A percentile compares a stretch with the other conserved stretches of the same genome.
Evolutionary conservation across 2,329 filamentous ascomycete species (phyloP).

Genomic region (Fusarium longipes): DNA sequence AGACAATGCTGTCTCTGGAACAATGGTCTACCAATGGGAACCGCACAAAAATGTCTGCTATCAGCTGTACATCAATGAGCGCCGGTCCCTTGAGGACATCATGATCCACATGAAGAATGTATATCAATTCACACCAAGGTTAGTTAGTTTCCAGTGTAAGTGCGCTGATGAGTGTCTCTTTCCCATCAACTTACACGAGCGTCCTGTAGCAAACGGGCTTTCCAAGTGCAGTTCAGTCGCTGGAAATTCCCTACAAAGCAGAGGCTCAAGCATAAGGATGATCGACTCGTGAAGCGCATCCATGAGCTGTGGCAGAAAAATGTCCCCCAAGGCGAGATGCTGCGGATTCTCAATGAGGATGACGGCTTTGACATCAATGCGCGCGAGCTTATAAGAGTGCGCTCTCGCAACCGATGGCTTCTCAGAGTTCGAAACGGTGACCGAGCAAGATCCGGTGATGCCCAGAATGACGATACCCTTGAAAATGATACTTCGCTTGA

Average conservation of each 20-base stretch:
- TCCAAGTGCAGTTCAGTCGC: constrained; percentile 79
- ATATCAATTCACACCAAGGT: constrained; percentile 75
- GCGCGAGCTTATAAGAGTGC: constrained; percentile 75
- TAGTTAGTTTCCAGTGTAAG: constrained; percentile 13
- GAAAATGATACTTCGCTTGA: constrained; percentile 11
- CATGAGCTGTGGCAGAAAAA: constrained; percentile 84
- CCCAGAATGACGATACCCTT: constrained; percentile 18
- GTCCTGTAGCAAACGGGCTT: constrained; percentile 74
- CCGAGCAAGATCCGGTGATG: constrained; percentile 53
- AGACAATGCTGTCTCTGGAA: constrained; percentile 35
- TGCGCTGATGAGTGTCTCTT: not conserved
- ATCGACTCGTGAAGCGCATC: constrained; percentile 73
- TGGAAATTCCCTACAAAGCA: constrained; percentile 85
- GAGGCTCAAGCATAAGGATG: constrained; percentile 76
- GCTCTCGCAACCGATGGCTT: constrained; percentile 75
- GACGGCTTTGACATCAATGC: constrained; percentile 77
- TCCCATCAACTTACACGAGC: constrained; percentile 17
- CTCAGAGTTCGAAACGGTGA: constrained; percentile 71
- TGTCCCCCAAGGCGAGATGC: constrained; percentile 77
- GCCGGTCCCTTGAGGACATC: constrained; percentile 77
- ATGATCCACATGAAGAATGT: constrained; percentile 75
- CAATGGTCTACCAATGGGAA: constrained; percentile 63
- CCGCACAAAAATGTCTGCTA: constrained; percentile 56
- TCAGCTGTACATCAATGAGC: constrained; percentile 81
- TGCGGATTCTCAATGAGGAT: constrained; percentile 74